A percentile compares a stretch with the other conserved stretches of the same genome.
phyloP scores from a whole-genome alignment of 371 early-diverging fungal genomes.

The Fennellomyces sp. region DNA sequence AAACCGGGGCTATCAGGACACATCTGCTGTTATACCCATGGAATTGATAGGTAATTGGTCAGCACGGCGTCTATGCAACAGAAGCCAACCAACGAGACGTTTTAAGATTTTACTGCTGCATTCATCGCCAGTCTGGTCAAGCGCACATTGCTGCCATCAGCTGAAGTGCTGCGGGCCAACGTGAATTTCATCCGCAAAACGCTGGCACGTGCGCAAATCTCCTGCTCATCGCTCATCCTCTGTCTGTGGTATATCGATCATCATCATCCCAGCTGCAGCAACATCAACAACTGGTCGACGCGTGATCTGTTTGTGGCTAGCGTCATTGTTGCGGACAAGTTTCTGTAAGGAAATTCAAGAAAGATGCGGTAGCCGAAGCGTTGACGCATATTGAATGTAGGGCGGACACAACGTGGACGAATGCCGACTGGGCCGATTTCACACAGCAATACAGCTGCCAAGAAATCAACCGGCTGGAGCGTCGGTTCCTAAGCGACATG shows the following conservation, averaged over 20 bases:
- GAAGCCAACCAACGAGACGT: too few species aligned
- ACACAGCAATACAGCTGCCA: slow-evolving; percentile 47
- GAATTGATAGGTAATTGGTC: slow-evolving; percentile 53
- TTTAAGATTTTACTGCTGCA: slow-evolving; percentile 57
- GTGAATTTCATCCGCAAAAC: slow-evolving; percentile 57
- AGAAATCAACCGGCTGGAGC: slow-evolving; percentile 55
- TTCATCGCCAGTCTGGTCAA: slow-evolving; percentile 51
- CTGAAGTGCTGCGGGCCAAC: slow-evolving; percentile 20
- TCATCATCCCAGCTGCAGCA: slow-evolving; percentile 16
- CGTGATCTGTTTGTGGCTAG: slow-evolving; percentile 39
- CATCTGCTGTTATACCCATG: slow-evolving; percentile 48
- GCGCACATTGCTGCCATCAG: slow-evolving; percentile 14
- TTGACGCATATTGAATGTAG: slow-evolving; percentile 21
- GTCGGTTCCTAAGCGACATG: slow-evolving; percentile 46
- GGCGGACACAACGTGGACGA: slow-evolving; percentile 59
- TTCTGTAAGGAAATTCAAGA: too few species aligned
- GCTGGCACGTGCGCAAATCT: slow-evolving; percentile 52
- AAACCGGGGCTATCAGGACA: slow-evolving; percentile 29
- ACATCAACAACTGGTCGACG: slow-evolving; percentile 33
- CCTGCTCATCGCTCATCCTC: slow-evolving; percentile 55
- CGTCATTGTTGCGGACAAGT: slow-evolving; percentile 46
- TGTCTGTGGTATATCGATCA: slow-evolving; percentile 60
- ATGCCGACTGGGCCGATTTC: slow-evolving; percentile 64
- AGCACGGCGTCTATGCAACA: too few species aligned
- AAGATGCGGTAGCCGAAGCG: too few species aligned